Base-by-base conservation (phyloP, 306 rosid genomes). In the Acacia melanoxylon region DNA sequence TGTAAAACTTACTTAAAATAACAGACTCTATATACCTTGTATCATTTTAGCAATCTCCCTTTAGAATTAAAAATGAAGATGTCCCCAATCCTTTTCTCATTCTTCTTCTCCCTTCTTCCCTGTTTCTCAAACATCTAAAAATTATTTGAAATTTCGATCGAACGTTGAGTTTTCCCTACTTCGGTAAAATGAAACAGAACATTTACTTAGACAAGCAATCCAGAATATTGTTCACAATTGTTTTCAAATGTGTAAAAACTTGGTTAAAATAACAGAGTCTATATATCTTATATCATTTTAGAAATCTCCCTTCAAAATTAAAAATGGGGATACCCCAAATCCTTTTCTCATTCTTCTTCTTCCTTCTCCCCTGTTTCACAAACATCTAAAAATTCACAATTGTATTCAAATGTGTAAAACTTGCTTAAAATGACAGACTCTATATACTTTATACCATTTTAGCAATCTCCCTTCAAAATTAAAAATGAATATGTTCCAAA, bases 311-410 rank as follows among this genome's bases (percentile, higher is more conserved):
- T 59, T 22, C 16, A 61, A 61, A 61, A 24, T 61, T 58, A 22
- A 58, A 24, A 24, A 61, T 61, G 33, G 3, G 10, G 33, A 4
- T 11, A 3, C 13, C 10, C 67, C 37, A 52, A 24, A 61, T 12
- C 67, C 6, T 35, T 81, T 0, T 63, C 67, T 8, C 37, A 25
- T 4, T 4, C 37, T 24, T 61, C 35, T 61, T 25, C 67, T 25
- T 5, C 8, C 37, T 52, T 52, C 61, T 5, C 76, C 6, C 63
- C 86, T 14, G 68, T 86, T 8, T 20, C 81, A 19, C 81, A 46
- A 46, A 13, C 51, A 11, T 46, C 51, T 58, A 58, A 8, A 10
- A 4, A 58, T 4, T 10, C 16, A 11, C 33, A 59, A 24, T 11
- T 22, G 1, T 33, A 9, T 11, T 24, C 33, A 59, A 59, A 59